These are phyloP conservation scores for Quercus bicolor DNA, from an alignment of 306 rosid genomes.

Conservation along the genomic window DNA sequence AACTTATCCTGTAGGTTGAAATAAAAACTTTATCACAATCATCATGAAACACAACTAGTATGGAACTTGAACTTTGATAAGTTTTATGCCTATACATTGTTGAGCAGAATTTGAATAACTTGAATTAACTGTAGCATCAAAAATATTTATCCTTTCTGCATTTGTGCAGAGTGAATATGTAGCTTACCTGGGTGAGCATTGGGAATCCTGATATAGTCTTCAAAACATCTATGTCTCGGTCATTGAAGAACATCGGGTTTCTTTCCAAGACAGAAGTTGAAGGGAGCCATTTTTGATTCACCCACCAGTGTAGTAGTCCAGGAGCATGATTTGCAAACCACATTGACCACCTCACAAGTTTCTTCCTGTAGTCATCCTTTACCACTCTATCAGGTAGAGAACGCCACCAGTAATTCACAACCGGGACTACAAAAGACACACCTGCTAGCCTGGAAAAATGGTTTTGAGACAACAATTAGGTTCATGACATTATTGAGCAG, in stretches of 20 bases:
- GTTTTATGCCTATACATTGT: neutral
- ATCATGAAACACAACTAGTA: neutral
- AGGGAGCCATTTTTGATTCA: conserved; percentile 86
- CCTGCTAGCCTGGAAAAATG: conserved; percentile 76
- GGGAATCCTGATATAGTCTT: conserved; percentile 77
- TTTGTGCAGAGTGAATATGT: conserved; percentile 9
- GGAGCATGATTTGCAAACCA: conserved; percentile 69
- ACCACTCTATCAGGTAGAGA: conserved; percentile 63
- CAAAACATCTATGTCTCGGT: conserved; percentile 66
- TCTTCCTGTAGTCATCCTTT: conserved; percentile 69
- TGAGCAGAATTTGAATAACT: neutral
- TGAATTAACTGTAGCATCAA: neutral
- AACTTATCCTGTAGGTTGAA: conserved; percentile 49
- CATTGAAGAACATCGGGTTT: conserved; percentile 72
- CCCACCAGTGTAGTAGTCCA: conserved; percentile 73
- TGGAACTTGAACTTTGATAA: neutral
- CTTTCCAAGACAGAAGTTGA: conserved; percentile 76
- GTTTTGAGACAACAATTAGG: conserved; percentile 7
- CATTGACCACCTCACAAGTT: conserved; percentile 37
- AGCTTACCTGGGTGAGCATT: conserved; percentile 75
- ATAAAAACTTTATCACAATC: conserved; percentile 21
- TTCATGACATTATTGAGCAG: neutral
- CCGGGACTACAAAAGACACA: conserved; percentile 75
- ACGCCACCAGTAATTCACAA: conserved; percentile 79
- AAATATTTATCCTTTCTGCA: neutral